Percentiles rank a stretch among this genome's conserved stretches.
These are phyloP conservation scores for Hypoxylon sp. DNA, from an alignment of 2,329 filamentous ascomycete species.

Conservation along the genomic window DNA sequence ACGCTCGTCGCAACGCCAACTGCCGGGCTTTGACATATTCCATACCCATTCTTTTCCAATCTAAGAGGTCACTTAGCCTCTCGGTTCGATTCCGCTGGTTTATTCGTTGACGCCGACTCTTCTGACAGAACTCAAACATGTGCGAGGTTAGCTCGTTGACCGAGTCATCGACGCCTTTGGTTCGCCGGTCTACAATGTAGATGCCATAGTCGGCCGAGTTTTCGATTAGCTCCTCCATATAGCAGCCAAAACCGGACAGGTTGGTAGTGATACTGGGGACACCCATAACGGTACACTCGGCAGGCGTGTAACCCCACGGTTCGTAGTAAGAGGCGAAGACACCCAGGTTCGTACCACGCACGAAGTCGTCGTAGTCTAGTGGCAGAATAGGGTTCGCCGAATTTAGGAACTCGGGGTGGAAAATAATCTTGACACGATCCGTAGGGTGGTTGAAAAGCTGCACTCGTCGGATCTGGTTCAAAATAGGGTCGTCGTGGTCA, in stretches of 20 bases:
- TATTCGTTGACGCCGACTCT: conserved; percentile 96
- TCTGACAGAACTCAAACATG: conserved; percentile 95
- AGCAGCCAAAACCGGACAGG: conserved; percentile 96
- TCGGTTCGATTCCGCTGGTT: conserved; percentile 99
- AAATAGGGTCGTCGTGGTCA: conserved; percentile 90
- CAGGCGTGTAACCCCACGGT: conserved; percentile 98
- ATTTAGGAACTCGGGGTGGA: conserved; percentile 98
- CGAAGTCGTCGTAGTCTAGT: conserved; percentile 98
- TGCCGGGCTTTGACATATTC: conserved; percentile 99
- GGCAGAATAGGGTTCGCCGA: conserved; percentile 95
- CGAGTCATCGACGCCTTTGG: conserved; percentile 96
- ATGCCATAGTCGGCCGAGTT: conserved; percentile 98
- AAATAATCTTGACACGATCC: conserved; percentile 96
- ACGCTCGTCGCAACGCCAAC: conserved; percentile 90
- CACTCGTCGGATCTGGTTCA: conserved; percentile 95
- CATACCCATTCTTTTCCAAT: conserved; percentile 99
- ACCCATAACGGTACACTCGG: conserved; percentile 99
- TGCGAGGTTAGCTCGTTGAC: conserved; percentile 93
- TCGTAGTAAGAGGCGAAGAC: conserved; percentile 99
- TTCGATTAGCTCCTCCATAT: conserved; percentile 99
- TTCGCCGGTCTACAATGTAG: conserved; percentile 96
- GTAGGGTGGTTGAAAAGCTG: conserved; percentile 96
- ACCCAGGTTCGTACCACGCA: conserved; percentile 94
- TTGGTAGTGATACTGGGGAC: conserved; percentile 99
- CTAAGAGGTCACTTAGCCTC: conserved; percentile 91